phyloP scores from a whole-genome alignment of 2,329 filamentous ascomycete genomes.

The Xylaria multiplex region DNA sequence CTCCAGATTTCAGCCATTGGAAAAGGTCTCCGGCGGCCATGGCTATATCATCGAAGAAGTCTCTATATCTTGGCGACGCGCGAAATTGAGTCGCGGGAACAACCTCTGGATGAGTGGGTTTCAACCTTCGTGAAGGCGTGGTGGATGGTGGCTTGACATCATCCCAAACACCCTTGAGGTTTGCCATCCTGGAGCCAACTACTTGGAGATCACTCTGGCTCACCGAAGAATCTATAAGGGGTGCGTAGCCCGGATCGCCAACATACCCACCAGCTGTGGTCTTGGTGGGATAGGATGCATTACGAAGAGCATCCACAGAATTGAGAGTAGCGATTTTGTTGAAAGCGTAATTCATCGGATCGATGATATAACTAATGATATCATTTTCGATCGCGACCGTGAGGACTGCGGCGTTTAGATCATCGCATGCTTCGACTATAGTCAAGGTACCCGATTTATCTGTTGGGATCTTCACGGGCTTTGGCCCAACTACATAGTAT shows the following conservation, averaged over 20 bases:
- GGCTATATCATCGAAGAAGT: no score
- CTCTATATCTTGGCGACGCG: no score
- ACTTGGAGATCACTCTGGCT: not conserved
- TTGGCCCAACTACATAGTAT: conserved; percentile 10
- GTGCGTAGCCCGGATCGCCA: not conserved
- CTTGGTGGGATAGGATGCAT: conserved; percentile 7
- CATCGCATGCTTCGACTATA: conserved; percentile 11
- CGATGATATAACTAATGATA: conserved; percentile 7
- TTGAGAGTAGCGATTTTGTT: conserved; percentile 5
- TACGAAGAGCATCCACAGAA: conserved; percentile 9
- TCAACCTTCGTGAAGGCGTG: not conserved
- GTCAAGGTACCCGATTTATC: conserved; percentile 15
- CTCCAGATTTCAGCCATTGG: no score
- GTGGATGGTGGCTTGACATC: not conserved
- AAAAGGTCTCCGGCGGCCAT: no score
- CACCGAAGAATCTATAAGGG: conserved; percentile 1
- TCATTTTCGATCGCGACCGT: conserved; percentile 8
- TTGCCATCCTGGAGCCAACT: conserved; percentile 3
- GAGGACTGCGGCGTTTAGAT: conserved; percentile 3
- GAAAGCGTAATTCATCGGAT: conserved; percentile 14
- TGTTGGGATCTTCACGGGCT: conserved; percentile 4
- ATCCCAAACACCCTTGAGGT: conserved; percentile 6
- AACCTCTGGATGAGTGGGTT: no score
- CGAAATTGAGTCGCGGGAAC: no score
- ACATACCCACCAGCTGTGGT: conserved; percentile 10